phyloP scores from a whole-genome alignment of 768 basidiomycete genomes.

The Tricholoma hemisulphureum region DNA sequence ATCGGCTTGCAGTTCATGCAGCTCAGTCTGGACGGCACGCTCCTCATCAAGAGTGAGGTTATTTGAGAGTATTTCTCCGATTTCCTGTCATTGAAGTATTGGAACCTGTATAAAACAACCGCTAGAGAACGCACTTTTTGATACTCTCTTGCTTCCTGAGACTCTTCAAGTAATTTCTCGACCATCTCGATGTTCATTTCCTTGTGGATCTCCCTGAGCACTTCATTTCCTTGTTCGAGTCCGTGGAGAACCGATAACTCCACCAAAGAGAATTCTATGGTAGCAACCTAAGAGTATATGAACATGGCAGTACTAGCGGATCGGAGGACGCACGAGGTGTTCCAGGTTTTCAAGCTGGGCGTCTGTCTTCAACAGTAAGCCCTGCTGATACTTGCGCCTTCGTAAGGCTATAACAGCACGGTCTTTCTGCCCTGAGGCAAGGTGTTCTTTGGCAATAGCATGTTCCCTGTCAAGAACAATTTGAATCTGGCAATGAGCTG shows the following conservation, averaged over 20 bases:
- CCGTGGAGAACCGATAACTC: constrained; percentile 93
- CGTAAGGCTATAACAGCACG: constrained; percentile 85
- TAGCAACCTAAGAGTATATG: constrained; percentile 68
- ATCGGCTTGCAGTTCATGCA: constrained; percentile 65
- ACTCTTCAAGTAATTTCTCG: constrained; percentile 93
- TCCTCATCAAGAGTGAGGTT: constrained; percentile 87
- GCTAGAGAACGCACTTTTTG: constrained; percentile 61
- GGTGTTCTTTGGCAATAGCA: constrained; percentile 81
- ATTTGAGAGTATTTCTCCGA: constrained; percentile 81
- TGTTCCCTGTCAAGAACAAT: constrained; percentile 82
- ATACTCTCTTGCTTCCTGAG: constrained; percentile 88
- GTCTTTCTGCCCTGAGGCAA: constrained; percentile 80
- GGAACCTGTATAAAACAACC: neutral
- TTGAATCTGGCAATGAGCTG: constrained; percentile 67
- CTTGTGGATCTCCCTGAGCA: constrained; percentile 89
- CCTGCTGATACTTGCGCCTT: constrained; percentile 91
- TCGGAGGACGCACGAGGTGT: constrained; percentile 61
- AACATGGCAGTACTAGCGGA: neutral
- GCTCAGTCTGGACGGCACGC: constrained; percentile 86
- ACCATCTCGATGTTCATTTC: constrained; percentile 91
- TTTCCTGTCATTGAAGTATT: constrained; percentile 60
- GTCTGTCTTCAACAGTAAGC: constrained; percentile 84
- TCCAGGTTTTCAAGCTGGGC: constrained; percentile 85
- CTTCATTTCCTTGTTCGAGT: constrained; percentile 88
- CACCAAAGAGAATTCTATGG: constrained; percentile 94